Evolutionary conservation across 371 early-diverging fungal species (phyloP).

Genomic region (Aphelidium insulamus): DNA sequence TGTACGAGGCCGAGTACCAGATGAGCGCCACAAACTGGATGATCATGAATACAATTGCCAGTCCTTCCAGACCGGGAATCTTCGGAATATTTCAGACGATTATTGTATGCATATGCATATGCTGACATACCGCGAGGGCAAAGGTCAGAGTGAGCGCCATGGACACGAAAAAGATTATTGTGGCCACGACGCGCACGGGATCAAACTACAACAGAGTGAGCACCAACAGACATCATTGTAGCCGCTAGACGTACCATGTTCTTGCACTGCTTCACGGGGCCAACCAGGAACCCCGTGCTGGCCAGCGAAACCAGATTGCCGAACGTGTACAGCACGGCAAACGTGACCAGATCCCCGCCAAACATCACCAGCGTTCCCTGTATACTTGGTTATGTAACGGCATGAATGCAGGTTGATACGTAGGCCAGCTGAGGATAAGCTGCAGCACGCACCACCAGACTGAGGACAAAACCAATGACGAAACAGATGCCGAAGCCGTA

Average conservation of each 20-base stretch:
- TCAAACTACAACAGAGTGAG: slow-evolving; percentile 14
- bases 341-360: slow-evolving; percentile 30
- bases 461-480: slow-evolving; percentile 41
- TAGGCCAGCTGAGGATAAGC: background rate
- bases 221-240: slow-evolving; percentile 9
- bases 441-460: slow-evolving; percentile 33
- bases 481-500: slow-evolving; percentile 73
- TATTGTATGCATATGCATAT: background rate
- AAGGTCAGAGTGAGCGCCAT: slow-evolving; percentile 32
- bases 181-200: slow-evolving; percentile 32
- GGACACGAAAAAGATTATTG: slow-evolving; percentile 28
- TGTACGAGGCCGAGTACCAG: slow-evolving; percentile 53
- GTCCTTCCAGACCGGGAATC: slow-evolving; percentile 4
- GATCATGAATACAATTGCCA: slow-evolving; percentile 49
- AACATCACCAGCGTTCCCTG: slow-evolving; percentile 40
- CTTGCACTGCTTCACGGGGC: slow-evolving; percentile 57
- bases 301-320: slow-evolving; percentile 68
- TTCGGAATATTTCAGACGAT: background rate
- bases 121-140: slow-evolving; percentile 19
- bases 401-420: slow-evolving; percentile 1
- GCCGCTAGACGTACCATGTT: slow-evolving; percentile 29
- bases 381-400: background rate
- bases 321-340: slow-evolving; percentile 69
- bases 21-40: slow-evolving; percentile 62
- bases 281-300: slow-evolving; percentile 68